Evolutionary conservation across 2,329 filamentous ascomycete species (phyloP).

Genomic region (Tolypocladium cylindrosporum): DNA sequence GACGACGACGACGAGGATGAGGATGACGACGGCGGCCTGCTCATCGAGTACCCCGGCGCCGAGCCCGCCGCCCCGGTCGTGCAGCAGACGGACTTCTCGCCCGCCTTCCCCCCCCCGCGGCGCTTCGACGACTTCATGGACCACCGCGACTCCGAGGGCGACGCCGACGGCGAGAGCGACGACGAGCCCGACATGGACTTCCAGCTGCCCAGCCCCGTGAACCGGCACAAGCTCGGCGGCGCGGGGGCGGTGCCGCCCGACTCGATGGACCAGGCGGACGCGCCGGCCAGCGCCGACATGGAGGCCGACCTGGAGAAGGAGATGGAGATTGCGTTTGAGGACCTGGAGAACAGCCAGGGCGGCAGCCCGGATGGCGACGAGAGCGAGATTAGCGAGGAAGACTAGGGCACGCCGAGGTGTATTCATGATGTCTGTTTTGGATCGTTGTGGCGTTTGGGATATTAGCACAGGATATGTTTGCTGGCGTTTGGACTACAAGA

Average conservation of each 20-base stretch:
- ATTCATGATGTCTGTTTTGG: not conserved
- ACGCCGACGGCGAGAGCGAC: constrained; percentile 36
- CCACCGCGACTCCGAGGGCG: constrained; percentile 34
- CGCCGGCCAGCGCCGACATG: constrained; percentile 18
- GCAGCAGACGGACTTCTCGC: constrained; percentile 34
- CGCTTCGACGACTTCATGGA: constrained; percentile 45
- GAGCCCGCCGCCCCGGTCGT: constrained; percentile 23
- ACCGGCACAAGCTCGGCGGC: constrained; percentile 15
- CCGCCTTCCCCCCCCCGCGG: constrained; percentile 34
- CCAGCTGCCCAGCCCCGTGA: constrained; percentile 44
- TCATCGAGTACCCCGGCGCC: constrained; percentile 49
- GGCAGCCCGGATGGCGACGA: constrained; percentile 45
- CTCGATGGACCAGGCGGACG: constrained; percentile 10
- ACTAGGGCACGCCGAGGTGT: constrained; percentile 24
- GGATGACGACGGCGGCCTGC: constrained; percentile 44
- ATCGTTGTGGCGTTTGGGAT: not conserved
- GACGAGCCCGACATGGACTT: constrained; percentile 39
- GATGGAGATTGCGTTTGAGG: constrained; percentile 38
- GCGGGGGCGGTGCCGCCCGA: too few species aligned
- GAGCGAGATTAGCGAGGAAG: constrained; percentile 58
- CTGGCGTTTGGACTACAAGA: not conserved
- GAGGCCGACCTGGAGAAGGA: constrained; percentile 37
- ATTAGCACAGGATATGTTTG: not conserved
- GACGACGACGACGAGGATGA: constrained; percentile 43
- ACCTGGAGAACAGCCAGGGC: constrained; percentile 44